Conservation (phyloP, 2,329 filamentous ascomycete species). For the Eutypella sp. region DNA sequence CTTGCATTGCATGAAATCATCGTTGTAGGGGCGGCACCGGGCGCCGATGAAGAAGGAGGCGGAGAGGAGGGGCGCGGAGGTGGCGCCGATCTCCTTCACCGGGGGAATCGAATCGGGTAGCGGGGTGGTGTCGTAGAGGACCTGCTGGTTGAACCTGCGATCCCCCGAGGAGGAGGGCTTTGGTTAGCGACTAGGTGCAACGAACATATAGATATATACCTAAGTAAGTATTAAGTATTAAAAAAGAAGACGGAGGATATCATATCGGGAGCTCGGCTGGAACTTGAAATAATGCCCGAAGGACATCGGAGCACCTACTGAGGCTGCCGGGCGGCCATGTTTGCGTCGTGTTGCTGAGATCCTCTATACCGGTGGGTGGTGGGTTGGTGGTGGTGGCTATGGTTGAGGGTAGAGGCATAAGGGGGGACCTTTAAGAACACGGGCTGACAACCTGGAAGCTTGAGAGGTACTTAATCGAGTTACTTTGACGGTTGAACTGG, state of each 20-base stretch:
- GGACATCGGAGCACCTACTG: slow-evolving; percentile 39
- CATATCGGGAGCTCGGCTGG: too few relatives aligned
- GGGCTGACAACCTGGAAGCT: too few relatives aligned
- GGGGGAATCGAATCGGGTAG: slow-evolving; percentile 87
- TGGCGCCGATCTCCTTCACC: slow-evolving; percentile 89
- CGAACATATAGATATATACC: too few relatives aligned
- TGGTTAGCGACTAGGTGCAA: neutral
- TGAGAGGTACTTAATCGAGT: slow-evolving; percentile 16
- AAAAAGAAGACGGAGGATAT: too few relatives aligned
- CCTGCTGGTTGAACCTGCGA: slow-evolving; percentile 84
- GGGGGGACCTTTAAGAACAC: too few relatives aligned
- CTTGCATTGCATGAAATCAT: slow-evolving; percentile 99
- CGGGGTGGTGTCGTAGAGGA: slow-evolving; percentile 93
- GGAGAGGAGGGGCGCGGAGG: slow-evolving; percentile 84
- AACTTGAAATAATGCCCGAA: too few relatives aligned
- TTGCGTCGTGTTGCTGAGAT: slow-evolving; percentile 28
- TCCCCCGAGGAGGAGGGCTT: slow-evolving; percentile 18
- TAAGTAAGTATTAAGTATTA: too few relatives aligned
- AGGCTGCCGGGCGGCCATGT: slow-evolving; percentile 57
- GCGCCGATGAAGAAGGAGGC: slow-evolving; percentile 97
- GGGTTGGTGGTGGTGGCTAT: too few relatives aligned
- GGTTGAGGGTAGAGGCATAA: too few relatives aligned
- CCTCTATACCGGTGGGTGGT: slow-evolving; percentile 12
- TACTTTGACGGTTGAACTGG: slow-evolving; percentile 17
- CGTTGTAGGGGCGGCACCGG: slow-evolving; percentile 90